A percentile compares a stretch with the other conserved stretches of the same genome.
Conservation (phyloP, 306 rosid species). For the Citrullus mucosospermus region DNA sequence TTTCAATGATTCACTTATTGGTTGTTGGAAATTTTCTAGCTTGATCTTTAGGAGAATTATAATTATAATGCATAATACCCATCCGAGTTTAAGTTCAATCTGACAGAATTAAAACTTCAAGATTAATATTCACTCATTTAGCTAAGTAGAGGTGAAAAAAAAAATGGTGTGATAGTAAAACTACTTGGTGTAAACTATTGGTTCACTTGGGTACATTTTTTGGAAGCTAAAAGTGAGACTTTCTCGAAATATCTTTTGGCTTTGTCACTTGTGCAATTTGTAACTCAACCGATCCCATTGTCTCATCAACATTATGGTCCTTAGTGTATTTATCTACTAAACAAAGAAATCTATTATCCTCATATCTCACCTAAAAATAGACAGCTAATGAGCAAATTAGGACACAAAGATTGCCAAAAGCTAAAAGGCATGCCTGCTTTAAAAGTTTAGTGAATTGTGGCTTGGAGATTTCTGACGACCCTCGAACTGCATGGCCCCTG, state of each 20-base stretch:
- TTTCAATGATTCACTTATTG: neutral
- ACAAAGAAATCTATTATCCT: neutral
- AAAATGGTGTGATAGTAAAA: neutral
- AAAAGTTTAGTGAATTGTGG: constrained; percentile 25
- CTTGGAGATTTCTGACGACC: constrained; percentile 17
- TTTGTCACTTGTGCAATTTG: neutral
- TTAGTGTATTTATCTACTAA: neutral
- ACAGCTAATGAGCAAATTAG: neutral
- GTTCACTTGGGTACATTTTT: no score
- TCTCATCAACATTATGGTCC: neutral
- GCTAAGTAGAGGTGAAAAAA: neutral
- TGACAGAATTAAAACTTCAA: neutral
- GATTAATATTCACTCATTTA: neutral
- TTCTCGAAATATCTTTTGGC: neutral
- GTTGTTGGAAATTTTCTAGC: neutral
- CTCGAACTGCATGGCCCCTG: constrained; percentile 21
- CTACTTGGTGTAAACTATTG: neutral
- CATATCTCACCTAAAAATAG: neutral
- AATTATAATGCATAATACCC: neutral
- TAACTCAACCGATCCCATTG: neutral
- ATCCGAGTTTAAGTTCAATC: neutral
- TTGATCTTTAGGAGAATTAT: neutral
- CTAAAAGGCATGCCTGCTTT: constrained; percentile 21
- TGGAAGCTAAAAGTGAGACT: no score
- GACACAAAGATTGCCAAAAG: neutral